Evolutionary conservation across 1,284 basidiomycete genomes (phyloP).

Genomic region (Taiwanofungus camphoratus): DNA sequence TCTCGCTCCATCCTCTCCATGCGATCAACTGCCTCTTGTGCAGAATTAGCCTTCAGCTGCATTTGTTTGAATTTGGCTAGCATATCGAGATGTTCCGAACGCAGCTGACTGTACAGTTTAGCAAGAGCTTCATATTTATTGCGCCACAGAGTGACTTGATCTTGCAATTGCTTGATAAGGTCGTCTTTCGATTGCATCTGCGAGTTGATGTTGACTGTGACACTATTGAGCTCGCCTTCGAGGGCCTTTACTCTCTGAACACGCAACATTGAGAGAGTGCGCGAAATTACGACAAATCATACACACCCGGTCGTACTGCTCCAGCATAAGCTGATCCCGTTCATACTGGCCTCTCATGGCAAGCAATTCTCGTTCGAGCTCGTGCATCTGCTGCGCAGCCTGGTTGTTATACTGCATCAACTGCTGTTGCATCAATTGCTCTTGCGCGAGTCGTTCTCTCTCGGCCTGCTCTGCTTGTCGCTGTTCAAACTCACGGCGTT

Average conservation of each 20-base stretch:
- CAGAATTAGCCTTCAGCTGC: conserved; percentile 97
- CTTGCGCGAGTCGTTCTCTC: conserved; percentile 84
- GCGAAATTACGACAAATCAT: background rate
- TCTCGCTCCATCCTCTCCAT: conserved; percentile 99
- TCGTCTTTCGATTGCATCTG: conserved; percentile 95
- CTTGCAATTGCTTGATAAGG: conserved; percentile 91
- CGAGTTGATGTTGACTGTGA: conserved; percentile 77
- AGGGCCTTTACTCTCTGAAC: conserved; percentile 89
- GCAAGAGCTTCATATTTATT: conserved; percentile 99
- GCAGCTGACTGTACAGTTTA: conserved; percentile 97
- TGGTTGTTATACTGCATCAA: conserved; percentile 73
- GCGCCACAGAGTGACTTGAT: conserved; percentile 95
- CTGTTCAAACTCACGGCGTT: conserved; percentile 88
- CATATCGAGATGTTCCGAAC: conserved; percentile 97
- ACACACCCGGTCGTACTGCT: conserved; percentile 92
- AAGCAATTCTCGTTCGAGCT: conserved; percentile 88
- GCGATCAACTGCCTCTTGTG: conserved; percentile 97
- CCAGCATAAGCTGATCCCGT: conserved; percentile 95
- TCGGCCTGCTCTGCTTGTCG: conserved; percentile 87
- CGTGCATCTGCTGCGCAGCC: conserved; percentile 61
- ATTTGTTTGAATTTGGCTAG: conserved; percentile 95
- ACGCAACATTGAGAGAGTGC: conserved; percentile 1
- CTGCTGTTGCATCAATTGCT: conserved; percentile 80
- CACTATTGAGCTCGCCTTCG: conserved; percentile 84
- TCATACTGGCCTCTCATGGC: conserved; percentile 97